Evolutionary conservation across 2,329 filamentous ascomycete species (phyloP), one percentile per base, ranked within the genome.

Genomic region (Calonectria crousiana): DNA sequence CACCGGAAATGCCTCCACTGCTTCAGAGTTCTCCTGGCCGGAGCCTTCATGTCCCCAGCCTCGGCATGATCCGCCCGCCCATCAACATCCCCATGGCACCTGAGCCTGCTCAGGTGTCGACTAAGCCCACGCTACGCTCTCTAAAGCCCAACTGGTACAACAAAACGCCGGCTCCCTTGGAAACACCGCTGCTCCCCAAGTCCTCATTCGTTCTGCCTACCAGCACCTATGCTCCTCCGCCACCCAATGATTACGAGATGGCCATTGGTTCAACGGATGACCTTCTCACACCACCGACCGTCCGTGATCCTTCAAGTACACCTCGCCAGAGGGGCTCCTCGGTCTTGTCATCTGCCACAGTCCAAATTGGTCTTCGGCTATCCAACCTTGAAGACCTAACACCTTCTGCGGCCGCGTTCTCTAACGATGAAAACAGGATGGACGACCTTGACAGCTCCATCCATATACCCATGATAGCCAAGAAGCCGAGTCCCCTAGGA

Each of bases 341-440:
- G 1, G 86, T 92, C 52, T 87, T 87, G 20, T 94, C 93, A 56
- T 90, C 90, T 13, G 92, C 92, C 30, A 94, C 92, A 0, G 92
- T 95, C 14, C 92, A 94, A 80, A 94, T 95, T 67, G 93, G 93
- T 1, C 86, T 95, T 20, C 90, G 93, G 14, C 87, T 95, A 70
- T 94, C 93, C 32, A 91, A 88, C 69, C 87, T 90, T 38, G 85
- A 88, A 18, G 89, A 91, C 75, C 87, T 90, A 75, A 83, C 85
- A 0, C 84, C 77, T 10, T 53, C 78, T 23, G 78, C 77, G 13
- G 75, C 82, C 3, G 66, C 77, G 3, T 72, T 76, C 11, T 74
- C 75, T 28, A 74, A 77, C 64, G 76, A 81, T 36, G 18, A 70
- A 23, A 74, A 69, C 73, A 84, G 85, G 67, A 83, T 86, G 5